Base-by-base conservation (phyloP, 2,329 filamentous ascomycete genomes). In the Fusarium neocosmosporiellum region DNA sequence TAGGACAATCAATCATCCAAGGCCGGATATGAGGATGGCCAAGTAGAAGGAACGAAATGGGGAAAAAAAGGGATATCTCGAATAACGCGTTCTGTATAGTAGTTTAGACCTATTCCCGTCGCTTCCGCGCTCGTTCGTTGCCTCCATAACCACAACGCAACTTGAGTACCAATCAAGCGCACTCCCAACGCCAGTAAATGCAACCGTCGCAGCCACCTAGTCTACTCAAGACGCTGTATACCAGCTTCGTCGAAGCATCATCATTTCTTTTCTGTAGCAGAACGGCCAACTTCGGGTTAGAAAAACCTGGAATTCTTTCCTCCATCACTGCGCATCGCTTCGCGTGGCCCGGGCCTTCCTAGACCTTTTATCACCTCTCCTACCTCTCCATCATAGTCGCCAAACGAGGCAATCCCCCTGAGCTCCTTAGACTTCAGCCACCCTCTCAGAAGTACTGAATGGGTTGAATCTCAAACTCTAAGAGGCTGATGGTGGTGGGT, bases 401-500 rank as follows among this genome's bases (percentile, higher is more conserved):
- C 18, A 33, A 31, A 31, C 18, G 27, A 31, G 27, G 11, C 48
- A 53, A 53, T 14, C 18, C n/a, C n/a, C 24, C 9, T 31, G 14
- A 53, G 18, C 27, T 31, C 27, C 27, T 31, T n/a, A 18, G 18
- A 20, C 27, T 31, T 31, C 27, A 53, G n/a, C 48, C 27, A 53
- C 29, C 18, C 48, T 31, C 48, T 31, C 48, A 29, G 22, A 31
- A 33, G 11, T 31, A 18, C 18, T 20, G 48, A 14, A 14, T 14
- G 27, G n/a, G 18, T 53, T 31, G 27, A 53, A 18, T 31, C 33
- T 18, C n/a, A n/a, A 33, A 11, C 65, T 65, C 67, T 74, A 79
- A 59, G 76, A 58, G 53, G 77, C 69, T 27, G 78, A 59, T 18
- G 75, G 76, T 34, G 77, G 72, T 24, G 76, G 70, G 8, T 80